phyloP scores from a whole-genome alignment of 2,329 filamentous ascomycete genomes.

The Exophiala bonariae region DNA sequence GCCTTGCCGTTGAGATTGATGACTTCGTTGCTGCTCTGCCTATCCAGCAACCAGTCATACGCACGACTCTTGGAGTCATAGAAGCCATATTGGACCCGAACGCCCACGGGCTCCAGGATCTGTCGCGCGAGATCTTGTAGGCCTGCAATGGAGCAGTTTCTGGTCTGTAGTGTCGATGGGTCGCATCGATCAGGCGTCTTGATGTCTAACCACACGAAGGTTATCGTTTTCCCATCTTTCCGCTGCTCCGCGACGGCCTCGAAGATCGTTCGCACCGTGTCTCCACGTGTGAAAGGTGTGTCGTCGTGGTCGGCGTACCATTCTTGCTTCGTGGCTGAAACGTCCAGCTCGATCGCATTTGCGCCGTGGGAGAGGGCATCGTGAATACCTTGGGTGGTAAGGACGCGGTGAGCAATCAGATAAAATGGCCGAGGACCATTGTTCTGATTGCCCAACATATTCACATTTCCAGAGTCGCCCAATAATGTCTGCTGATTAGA shows the following conservation, averaged over 20 bases:
- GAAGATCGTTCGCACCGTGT: conserved; percentile 10
- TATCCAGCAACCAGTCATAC: conserved; percentile 12
- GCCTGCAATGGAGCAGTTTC: conserved; percentile 19
- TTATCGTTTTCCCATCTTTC: conserved; percentile 13
- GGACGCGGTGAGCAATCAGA: conserved; percentile 3
- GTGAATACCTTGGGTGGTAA: conserved; percentile 4
- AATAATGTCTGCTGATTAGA: no score
- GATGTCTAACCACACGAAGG: conserved; percentile 28
- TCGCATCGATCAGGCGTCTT: conserved; percentile 25
- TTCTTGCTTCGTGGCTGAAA: conserved; percentile 17
- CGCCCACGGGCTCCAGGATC: conserved; percentile 15
- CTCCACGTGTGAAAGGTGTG: conserved; percentile 2
- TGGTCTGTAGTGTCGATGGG: neutral
- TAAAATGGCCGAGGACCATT: conserved; percentile 1
- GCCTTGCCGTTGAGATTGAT: conserved; percentile 14
- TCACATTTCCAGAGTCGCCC: no score
- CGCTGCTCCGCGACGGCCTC: conserved; percentile 16
- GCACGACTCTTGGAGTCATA: conserved; percentile 7
- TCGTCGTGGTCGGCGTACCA: conserved; percentile 28
- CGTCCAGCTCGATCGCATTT: conserved; percentile 27
- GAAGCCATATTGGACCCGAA: conserved; percentile 23
- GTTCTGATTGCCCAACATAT: no score
- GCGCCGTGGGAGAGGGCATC: conserved; percentile 6
- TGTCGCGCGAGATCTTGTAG: conserved; percentile 22
- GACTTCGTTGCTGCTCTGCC: conserved; percentile 12